phyloP scores from a whole-genome alignment of 345 rosid genomes.

The Noccaea bulbosa region DNA sequence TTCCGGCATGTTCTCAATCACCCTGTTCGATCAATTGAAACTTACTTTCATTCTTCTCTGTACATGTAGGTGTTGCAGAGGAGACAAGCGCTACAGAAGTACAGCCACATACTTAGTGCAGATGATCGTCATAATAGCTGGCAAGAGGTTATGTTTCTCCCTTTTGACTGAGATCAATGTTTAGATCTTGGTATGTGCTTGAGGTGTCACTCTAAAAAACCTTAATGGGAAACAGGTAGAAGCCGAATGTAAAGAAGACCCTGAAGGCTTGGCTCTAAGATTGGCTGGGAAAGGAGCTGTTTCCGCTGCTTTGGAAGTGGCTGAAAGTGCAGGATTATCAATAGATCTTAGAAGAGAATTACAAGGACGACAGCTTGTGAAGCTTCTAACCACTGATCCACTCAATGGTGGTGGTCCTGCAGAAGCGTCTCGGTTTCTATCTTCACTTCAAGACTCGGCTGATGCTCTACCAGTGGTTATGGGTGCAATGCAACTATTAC shows the following conservation, averaged over 20 bases:
- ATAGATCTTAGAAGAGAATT: conserved; percentile 88
- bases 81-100: conserved; percentile 88
- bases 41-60: conserved; percentile 29
- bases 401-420: conserved; percentile 99
- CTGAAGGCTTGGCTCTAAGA: conserved; percentile 96
- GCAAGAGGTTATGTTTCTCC: conserved; percentile 79
- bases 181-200: conserved; percentile 32
- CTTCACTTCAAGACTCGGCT: conserved; percentile 85
- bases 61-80: conserved; percentile 66
- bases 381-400: conserved; percentile 95
- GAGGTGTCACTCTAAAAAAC: conserved; percentile 3
- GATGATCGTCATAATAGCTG: conserved; percentile 92
- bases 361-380: conserved; percentile 95
- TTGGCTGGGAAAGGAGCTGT: conserved; percentile 98
- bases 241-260: conserved; percentile 84
- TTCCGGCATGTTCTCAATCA: conserved; percentile 10
- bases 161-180: conserved; percentile 29
- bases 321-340: conserved; percentile 92
- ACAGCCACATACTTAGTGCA: conserved; percentile 82
- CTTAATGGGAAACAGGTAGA: conserved; percentile 61
- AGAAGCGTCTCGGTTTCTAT: conserved; percentile 95
- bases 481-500: conserved; percentile 97
- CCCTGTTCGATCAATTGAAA: conserved; percentile 19
- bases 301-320: conserved; percentile 96
- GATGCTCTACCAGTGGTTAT: conserved; percentile 96